Percentiles rank a stretch among this genome's conserved stretches.
phyloP scores from a whole-genome alignment of 176 grass and related monocot genomes.

The Rhynchospora pubera region DNA sequence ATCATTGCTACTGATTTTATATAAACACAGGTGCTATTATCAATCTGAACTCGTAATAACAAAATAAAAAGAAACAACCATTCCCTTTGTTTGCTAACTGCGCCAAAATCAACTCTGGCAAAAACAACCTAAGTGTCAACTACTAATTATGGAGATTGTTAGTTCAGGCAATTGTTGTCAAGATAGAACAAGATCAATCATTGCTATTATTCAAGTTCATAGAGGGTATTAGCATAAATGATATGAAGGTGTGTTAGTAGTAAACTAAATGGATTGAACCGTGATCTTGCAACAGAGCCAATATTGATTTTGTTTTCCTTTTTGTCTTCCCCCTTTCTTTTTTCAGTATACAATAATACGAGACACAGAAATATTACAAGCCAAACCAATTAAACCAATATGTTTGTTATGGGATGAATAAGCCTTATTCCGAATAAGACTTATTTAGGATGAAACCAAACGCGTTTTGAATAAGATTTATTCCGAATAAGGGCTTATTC shows the following conservation, averaged over 20 bases:
- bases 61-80: too few species aligned
- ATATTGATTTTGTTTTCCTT: neutral
- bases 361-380: neutral
- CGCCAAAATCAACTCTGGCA: too few species aligned
- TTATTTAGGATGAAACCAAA: too few species aligned
- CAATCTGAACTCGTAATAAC: neutral
- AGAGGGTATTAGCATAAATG: neutral
- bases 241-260: neutral
- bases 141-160: neutral
- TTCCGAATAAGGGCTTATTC: too few species aligned
- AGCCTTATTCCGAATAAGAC: too few species aligned
- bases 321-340: neutral
- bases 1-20: neutral
- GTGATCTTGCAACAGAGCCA: neutral
- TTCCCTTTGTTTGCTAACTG: too few species aligned
- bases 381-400: neutral
- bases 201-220: neutral
- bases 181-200: neutral
- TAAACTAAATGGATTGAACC: neutral
- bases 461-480: too few species aligned
- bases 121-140: too few species aligned
- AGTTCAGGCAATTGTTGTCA: neutral
- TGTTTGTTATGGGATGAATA: too few species aligned
- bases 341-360: neutral
- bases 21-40: neutral